Evolutionary conservation across 176 grass and related monocot genomes (phyloP), one percentile per base, ranked within the genome.

Genomic region (Eragrostis curvula): DNA sequence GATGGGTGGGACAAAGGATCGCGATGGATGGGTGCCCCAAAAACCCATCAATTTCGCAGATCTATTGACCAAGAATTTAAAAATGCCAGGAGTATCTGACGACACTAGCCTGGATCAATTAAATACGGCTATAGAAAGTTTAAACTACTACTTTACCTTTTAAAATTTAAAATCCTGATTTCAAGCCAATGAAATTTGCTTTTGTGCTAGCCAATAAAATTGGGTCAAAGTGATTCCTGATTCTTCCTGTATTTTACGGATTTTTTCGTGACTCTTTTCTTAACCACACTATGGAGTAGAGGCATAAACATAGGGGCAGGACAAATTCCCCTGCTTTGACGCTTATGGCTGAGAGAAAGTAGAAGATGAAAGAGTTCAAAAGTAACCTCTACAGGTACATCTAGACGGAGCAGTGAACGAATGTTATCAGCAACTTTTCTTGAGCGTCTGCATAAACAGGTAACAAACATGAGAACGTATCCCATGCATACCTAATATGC

Each of bases 361-460:
- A 39, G n/a, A 18, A 49, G 20, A 71, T 44, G 25, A 57, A 65
- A 43, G 58, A 56, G 47, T 23, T n/a, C 7, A 32, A 23, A 70
- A 70, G 83, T 82, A 80, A 98, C 95, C 90, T 98, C 88, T 21
- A 94, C 92, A 79, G 67, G 28, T 64, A 98, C 45, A 50, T 59
- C 56, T 24, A 11, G 9, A 59, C 81, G 57, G 51, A 89, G 86
- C 67, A 89, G 90, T 40, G 84, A 85, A 36, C 41, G 43, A 83
- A 98, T 93, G 71, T 79, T 86, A 77, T 93, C 88, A 84, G 87
- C 71, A 79, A 92, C 67, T 74, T 86, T 93, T 85, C 67, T 91
- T 74, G 68, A 81, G 72, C 78, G 92, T 50, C 95, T 98, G 88
- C 71, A 92, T 60, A 70, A 66, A 84, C 29, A 59, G 14, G 20